phyloP scores from a whole-genome alignment of 495 filamentous ascomycete species.

The Cryomyces minteri region DNA sequence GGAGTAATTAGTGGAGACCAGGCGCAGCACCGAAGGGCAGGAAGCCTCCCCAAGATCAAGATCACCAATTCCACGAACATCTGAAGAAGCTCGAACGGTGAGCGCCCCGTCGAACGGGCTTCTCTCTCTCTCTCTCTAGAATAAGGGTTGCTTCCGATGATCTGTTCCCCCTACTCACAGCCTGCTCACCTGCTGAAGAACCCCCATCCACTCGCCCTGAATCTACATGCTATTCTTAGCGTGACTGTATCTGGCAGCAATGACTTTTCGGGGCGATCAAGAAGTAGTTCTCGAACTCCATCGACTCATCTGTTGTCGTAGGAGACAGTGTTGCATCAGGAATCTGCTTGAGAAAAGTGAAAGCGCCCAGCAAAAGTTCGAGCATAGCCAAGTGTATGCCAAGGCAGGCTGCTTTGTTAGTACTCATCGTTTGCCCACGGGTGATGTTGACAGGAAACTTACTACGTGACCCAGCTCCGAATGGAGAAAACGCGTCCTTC shows the following conservation, averaged over 20 bases:
- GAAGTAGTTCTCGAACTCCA: constrained; percentile 9
- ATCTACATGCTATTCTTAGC: neutral
- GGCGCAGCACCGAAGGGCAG: no score
- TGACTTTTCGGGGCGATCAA: constrained; percentile 10
- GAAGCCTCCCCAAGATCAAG: no score
- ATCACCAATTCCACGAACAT: no score
- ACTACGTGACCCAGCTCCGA: constrained; percentile 31
- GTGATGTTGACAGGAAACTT: constrained; percentile 2
- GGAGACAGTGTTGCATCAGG: neutral
- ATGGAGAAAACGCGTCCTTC: constrained; percentile 33
- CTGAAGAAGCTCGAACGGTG: no score
- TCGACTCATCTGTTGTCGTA: constrained; percentile 6
- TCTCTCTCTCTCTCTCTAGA: no score
- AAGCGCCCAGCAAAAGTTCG: constrained; percentile 4
- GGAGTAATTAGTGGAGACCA: no score
- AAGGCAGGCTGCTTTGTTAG: constrained; percentile 4
- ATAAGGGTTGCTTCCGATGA: no score
- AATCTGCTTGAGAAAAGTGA: constrained; percentile 4
- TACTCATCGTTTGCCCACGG: neutral
- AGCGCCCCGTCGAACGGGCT: no score
- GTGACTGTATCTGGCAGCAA: constrained; percentile 3
- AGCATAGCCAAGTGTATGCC: constrained; percentile 7
- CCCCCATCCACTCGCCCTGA: no score
- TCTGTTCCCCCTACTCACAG: no score
- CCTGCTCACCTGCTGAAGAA: no score